Base-by-base conservation (phyloP, 306 rosid genomes). In the Parietaria judaica region DNA sequence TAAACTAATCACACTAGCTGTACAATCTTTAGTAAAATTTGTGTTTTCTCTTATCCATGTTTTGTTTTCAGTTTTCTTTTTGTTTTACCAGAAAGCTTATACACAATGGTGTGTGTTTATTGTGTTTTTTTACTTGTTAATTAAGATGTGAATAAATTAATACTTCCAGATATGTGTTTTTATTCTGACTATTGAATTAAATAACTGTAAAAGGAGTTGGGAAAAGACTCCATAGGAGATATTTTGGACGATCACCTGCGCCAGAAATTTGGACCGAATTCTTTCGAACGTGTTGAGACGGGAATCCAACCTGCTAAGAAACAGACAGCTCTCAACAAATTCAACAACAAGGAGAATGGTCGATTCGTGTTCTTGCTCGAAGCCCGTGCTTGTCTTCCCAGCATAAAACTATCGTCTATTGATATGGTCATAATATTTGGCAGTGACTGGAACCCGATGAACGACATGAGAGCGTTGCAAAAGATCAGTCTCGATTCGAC, bases 391-490 rank as follows among this genome's bases (percentile, higher is more conserved):
- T 92, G 96, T 73, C 68, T 17, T 67, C 55, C 79, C 11, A 84
- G 79, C 79, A 76, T 88, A 58, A 88, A 82, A 63, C 71, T 92
- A 68, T 84, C 88, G 9, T 84, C 96, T 5, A 72, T 88, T 66
- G 94, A 88, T 76, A 39, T 67, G 57, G 64, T 84, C 70, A 78
- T 92, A 66, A 84, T 92, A 74, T 88, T 65, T 79, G 86, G 86
- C 60, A 88, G 99, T 76, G 96, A 92, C 65, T 88, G 85, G 99
- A 80, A 74, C 60, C 96, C 95, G 9, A 51, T 80, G 71, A 86
- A 74, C 77, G 96, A 88, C 77, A 66, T 88, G 72, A 86, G 77
- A 65, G 81, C 90, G 54, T 85, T 92, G 74, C 99, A 86, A 62
- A 92, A 65, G 79, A 60, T 92, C 51, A 74, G 94, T 57, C 70